Base-by-base conservation (phyloP, 768 basidiomycete genomes). In the Podaxis sp. region DNA sequence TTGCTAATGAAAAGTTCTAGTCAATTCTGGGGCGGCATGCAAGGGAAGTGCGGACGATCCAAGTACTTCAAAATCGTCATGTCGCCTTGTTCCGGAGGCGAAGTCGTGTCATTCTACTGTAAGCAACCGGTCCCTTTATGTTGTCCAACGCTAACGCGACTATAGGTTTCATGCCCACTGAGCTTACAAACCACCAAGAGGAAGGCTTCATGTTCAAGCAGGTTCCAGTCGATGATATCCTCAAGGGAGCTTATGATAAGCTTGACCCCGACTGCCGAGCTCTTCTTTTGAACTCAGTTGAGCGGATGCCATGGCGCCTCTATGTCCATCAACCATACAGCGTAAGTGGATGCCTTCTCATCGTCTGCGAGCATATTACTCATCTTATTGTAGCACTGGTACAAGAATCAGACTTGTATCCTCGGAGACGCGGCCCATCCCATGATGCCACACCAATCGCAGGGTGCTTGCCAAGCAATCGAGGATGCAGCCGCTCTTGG, bases 21-120 rank as follows among this genome's bases (percentile, higher is more conserved):
- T 52, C 72, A 73, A 59, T 72, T 70, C 62, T 73, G 72, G 72
- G 72, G 72, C 48, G 72, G 72, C 2, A 64, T 69, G 21, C 53
- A 57, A 27, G 70, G 68, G 6, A 65, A 67, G 50, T 69, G 70
- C 44, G 71, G 72, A 0, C 67, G 69, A 4, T 69, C 69, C 46
- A 71, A 72, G 61, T 73, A 72, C 57, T 73, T 71, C 64, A 73
- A 73, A 62, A 71, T 73, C 38, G 71, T 73, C 46, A 73, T 73
- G 72, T 67, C 68, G 7, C 70, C 72, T 7, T 72, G 71, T 54
- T 64, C 70, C 21, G 67, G 62, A 6, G 69, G 67, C 37, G 70
- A 73, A 32, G 67, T 72, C 47, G 69, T 72, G 10, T 72, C 72
- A 0, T 72, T 73, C 52, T 72, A 72, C 47, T 72, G 71, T 69